Percentiles rank a stretch among this genome's conserved stretches.
These are phyloP conservation scores for Phytophthora idaei DNA, from an alignment of 352 stramenopile species.

Conservation along the genomic window DNA sequence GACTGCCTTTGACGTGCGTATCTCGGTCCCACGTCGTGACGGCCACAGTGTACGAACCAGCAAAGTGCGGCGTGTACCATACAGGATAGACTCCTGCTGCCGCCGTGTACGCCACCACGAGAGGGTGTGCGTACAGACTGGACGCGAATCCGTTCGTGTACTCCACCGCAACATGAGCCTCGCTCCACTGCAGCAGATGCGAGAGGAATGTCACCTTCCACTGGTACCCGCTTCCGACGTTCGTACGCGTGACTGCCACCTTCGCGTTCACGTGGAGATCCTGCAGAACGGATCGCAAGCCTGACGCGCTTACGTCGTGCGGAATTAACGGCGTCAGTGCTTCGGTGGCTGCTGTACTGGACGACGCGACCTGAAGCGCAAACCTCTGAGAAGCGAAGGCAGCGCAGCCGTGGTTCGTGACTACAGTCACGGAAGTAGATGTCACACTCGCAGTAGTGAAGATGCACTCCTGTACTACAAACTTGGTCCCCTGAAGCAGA, in stretches of 20 bases:
- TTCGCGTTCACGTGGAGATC: constrained; percentile 49
- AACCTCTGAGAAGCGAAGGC: constrained; percentile 50
- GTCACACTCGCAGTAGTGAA: constrained; percentile 60
- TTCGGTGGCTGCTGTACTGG: constrained; percentile 18
- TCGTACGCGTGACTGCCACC: constrained; percentile 51
- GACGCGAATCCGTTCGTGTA: constrained; percentile 51
- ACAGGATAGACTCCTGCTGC: constrained; percentile 90
- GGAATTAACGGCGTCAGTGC: constrained; percentile 69
- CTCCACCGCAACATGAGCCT: constrained; percentile 72
- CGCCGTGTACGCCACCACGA: constrained; percentile 60
- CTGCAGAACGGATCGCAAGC: constrained; percentile 68
- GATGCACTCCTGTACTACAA: constrained; percentile 74
- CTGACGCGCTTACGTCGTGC: constrained; percentile 57
- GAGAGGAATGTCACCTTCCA: constrained; percentile 94
- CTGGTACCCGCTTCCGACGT: constrained; percentile 55
- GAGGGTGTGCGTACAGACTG: constrained; percentile 52
- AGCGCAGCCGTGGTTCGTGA: constrained; percentile 58
- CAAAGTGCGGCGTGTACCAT: constrained; percentile 90
- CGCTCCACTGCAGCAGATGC: constrained; percentile 79
- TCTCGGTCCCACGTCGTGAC: constrained; percentile 76
- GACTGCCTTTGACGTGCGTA: constrained; percentile 87
- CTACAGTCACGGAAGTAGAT: constrained; percentile 55
- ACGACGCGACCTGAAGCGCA: constrained; percentile 44
- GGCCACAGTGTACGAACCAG: constrained; percentile 89
- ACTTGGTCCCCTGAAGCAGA: constrained; percentile 56